phyloP scores from a whole-genome alignment of 139 green algal genomes.

The Chlamydomonas sp. region DNA sequence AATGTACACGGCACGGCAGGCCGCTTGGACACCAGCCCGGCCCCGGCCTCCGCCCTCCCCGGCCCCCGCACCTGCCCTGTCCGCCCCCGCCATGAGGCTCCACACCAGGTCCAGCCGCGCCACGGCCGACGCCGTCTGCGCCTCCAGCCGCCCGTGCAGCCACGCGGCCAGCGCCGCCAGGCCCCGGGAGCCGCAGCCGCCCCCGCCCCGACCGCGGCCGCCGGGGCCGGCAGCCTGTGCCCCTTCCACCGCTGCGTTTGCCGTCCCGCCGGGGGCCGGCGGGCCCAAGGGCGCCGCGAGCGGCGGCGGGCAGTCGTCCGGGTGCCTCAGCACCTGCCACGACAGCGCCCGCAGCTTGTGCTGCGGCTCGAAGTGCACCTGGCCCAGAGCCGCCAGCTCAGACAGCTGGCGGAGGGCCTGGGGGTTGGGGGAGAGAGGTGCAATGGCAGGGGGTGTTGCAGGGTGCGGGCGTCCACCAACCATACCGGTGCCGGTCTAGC shows the following conservation, averaged over 20 bases:
- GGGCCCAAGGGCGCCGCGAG: background rate
- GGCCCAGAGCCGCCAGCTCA: conserved; percentile 55
- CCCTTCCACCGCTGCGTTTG: conserved; percentile 3
- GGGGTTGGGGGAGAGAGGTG: background rate
- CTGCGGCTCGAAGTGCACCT: conserved; percentile 73
- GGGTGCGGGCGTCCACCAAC: background rate
- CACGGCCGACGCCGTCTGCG: conserved; percentile 27
- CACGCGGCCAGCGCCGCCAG: conserved; percentile 10
- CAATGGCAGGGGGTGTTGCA: background rate
- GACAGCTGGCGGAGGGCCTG: conserved; percentile 62
- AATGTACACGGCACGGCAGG: too few relatives aligned
- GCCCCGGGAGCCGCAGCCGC: background rate
- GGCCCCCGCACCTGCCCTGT: background rate
- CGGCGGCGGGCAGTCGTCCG: background rate
- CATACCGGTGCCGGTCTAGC: too few relatives aligned
- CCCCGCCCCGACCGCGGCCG: background rate
- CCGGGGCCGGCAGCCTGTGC: background rate
- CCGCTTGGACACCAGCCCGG: background rate
- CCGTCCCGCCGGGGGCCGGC: too few relatives aligned
- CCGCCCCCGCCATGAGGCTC: conserved; percentile 43
- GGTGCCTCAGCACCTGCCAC: conserved; percentile 28
- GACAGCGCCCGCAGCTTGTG: conserved; percentile 43
- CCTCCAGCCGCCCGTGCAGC: conserved; percentile 9
- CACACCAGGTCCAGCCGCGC: conserved; percentile 51
- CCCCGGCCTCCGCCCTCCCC: background rate